These are phyloP conservation scores for Penicillium fimorum DNA, from an alignment of 495 filamentous ascomycete genomes.

Conservation along the genomic window DNA sequence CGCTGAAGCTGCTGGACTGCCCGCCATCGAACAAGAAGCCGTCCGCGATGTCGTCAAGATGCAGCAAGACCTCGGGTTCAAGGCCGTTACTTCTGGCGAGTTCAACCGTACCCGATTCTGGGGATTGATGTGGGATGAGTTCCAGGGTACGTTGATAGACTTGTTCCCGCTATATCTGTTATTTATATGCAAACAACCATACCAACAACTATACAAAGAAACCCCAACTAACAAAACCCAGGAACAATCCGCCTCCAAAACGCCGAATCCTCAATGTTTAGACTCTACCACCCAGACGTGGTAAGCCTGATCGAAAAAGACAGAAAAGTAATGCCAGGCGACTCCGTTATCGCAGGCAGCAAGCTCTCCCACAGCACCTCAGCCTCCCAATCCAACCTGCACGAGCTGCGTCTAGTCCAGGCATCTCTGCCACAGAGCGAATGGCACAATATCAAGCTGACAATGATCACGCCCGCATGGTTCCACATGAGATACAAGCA, in stretches of 20 bases:
- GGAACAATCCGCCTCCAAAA: conserved; percentile 41
- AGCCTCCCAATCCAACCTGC: conserved; percentile 52
- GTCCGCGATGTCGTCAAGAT: conserved; percentile 59
- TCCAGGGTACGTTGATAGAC: conserved; percentile 50
- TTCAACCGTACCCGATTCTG: conserved; percentile 53
- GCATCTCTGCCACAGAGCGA: conserved; percentile 43
- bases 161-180: conserved; percentile 21
- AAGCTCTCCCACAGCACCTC: conserved; percentile 57
- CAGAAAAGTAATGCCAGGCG: conserved; percentile 58
- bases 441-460: conserved; percentile 59
- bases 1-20: conserved; percentile 38
- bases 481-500: conserved; percentile 64
- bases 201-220: not conserved
- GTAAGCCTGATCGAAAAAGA: conserved; percentile 61
- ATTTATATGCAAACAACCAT: not conserved
- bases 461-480: conserved; percentile 65
- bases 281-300: conserved; percentile 70
- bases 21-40: conserved; percentile 54
- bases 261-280: conserved; percentile 57
- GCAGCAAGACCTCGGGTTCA: conserved; percentile 61
- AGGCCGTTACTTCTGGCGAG: conserved; percentile 66
- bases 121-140: conserved; percentile 66
- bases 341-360: conserved; percentile 62
- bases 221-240: not conserved
- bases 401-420: conserved; percentile 58